Base-by-base conservation (phyloP, 345 rosid genomes). In the Citrus inodora region DNA sequence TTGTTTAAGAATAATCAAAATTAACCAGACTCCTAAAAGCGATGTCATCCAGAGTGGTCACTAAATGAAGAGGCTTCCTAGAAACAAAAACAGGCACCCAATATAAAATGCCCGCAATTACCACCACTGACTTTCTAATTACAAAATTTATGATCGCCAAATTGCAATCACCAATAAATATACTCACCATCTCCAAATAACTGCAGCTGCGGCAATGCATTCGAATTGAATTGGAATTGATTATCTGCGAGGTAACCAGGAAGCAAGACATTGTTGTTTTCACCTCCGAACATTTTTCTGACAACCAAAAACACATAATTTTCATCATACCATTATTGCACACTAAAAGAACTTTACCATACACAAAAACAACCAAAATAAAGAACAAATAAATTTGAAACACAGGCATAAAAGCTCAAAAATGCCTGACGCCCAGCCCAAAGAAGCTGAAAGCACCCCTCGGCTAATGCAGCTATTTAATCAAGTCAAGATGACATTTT, bases 241-340 rank as follows among this genome's bases (percentile, higher is more conserved):
- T 85, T 89, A 69, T 87, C 87, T 17, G 83, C 85, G 6, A 87
- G 78, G 77, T 84, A 88, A 84, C 85, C 86, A 33, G 88, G 94
- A 80, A 82, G 77, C 62, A 83, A 33, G 32, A 84, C 73, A 82
- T 81, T 90, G 85, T 78, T 83, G 73, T 85, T 87, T 81, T 90
- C 87, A 21, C 94, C 93, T 85, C 91, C 89, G 16, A 88, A 84
- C 97, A 92, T 92, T 67, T 85, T 89, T 88, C 90, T 82, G 73
- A 37, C 48, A 74, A 32, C 51, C 55, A 30, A 67, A 58, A 35
- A 32, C 22, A 4, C 58, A 53, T 17, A 3, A 46, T 13, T 3
- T 53, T 53, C 58, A 4, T 67, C 5, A 66, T 33, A 11, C 67
- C 28, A 38, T n/a, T 9, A 16, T 24, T 1, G 27, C 78, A 65